A percentile compares a stretch with the other conserved stretches of the same genome.
phyloP scores from a whole-genome alignment of 2,329 filamentous ascomycete genomes.

The Calonectria crousiana region DNA sequence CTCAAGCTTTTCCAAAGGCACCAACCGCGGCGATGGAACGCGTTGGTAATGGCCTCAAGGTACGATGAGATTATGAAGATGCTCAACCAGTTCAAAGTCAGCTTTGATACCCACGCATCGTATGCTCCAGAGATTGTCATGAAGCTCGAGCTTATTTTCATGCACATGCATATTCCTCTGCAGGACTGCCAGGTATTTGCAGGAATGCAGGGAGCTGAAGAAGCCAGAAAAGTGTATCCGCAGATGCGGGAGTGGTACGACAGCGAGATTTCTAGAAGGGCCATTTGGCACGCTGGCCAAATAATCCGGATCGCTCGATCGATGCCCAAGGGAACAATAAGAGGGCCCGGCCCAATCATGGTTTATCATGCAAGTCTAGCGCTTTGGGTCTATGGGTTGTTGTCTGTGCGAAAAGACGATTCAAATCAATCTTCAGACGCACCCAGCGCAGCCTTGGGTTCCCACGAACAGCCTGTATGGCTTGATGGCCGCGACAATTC shows the following conservation, averaged over 20 bases:
- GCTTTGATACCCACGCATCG: background rate
- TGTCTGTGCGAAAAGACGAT: background rate
- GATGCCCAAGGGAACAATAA: background rate
- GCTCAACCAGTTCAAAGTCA: slow-evolving; percentile 4
- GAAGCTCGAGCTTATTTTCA: background rate
- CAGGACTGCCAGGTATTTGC: slow-evolving; percentile 9
- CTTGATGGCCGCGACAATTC: background rate
- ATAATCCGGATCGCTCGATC: background rate
- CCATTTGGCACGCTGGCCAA: slow-evolving; percentile 12
- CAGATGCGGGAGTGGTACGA: background rate
- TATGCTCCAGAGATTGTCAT: background rate
- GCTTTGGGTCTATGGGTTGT: background rate
- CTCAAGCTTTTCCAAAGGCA: background rate
- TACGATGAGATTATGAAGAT: slow-evolving; percentile 7
- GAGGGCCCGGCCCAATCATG: slow-evolving; percentile 1
- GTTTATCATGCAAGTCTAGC: slow-evolving; percentile 6
- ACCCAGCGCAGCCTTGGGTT: background rate
- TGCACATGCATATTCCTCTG: slow-evolving; percentile 2
- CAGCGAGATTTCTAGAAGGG: background rate
- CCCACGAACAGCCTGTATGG: background rate
- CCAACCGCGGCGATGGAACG: background rate
- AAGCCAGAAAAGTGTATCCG: background rate
- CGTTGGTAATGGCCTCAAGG: background rate
- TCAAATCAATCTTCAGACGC: background rate
- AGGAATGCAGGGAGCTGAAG: background rate